phyloP scores from a whole-genome alignment of 768 basidiomycete species.

The Leccinum disarticulatum region DNA sequence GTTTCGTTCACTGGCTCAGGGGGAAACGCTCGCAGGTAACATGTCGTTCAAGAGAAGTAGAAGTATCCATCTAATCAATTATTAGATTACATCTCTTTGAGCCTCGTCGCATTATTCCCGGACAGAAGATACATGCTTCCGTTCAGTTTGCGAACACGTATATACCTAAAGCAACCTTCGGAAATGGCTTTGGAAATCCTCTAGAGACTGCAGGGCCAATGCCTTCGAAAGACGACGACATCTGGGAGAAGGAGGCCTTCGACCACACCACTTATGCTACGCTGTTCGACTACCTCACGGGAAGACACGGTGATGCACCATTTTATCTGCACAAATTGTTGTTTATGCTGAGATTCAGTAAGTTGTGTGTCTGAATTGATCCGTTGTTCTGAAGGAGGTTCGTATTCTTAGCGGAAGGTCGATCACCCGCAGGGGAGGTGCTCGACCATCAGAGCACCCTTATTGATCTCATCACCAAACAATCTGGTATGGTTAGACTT shows the following conservation, averaged over 20 bases:
- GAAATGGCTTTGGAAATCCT: constrained; percentile 16
- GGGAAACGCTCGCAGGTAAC: constrained; percentile 11
- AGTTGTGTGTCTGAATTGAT: not conserved
- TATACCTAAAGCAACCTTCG: constrained; percentile 17
- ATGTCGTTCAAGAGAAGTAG: not conserved
- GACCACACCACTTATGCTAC: constrained; percentile 8
- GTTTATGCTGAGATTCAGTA: constrained; percentile 21
- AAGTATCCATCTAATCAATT: not conserved
- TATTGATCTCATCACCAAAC: constrained; percentile 3
- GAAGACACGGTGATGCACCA: constrained; percentile 9
- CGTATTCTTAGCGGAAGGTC: constrained; percentile 9
- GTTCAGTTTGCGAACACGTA: constrained; percentile 21
- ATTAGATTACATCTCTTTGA: constrained; percentile 12
- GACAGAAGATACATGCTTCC: constrained; percentile 18
- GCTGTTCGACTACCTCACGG: constrained; percentile 12
- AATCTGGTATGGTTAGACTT: constrained; percentile 10
- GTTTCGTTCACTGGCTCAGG: constrained; percentile 20
- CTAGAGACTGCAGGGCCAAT: constrained; percentile 8
- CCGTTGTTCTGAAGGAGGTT: not conserved
- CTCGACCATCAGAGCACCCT: constrained; percentile 6
- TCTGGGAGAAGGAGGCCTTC: constrained; percentile 19
- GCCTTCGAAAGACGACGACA: constrained; percentile 3
- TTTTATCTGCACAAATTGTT: constrained; percentile 17
- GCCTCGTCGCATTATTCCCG: constrained; percentile 13
- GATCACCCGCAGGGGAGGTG: not conserved